Evolutionary conservation across 2,329 filamentous ascomycete genomes (phyloP), one percentile per base, ranked within the genome.

Genomic region (Penicillium sp.): DNA sequence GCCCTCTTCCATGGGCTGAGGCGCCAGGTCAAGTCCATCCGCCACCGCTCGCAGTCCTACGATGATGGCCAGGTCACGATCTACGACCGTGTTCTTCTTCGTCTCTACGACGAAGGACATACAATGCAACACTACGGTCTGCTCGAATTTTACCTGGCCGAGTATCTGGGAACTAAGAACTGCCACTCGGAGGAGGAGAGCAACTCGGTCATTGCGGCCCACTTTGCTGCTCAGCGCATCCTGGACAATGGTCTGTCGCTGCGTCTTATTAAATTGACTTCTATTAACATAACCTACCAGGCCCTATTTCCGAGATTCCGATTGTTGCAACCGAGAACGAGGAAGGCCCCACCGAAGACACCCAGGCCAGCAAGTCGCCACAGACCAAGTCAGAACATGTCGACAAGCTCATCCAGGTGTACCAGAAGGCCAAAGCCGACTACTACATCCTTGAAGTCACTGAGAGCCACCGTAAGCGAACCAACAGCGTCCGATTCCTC

Each of bases 21-120:
- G 23, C 71, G 69, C 41, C 72, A 76, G 53, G 52, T 73, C 16
- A 58, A 61, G 10, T 58, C 75, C 27, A 63, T 76, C 55, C 67
- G 65, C 41, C 64, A 64, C 27, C 75, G 75, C 45, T 71, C 72
- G 2, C 65, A 69, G 50, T 59, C 62, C 4, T 60, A 34, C 21
- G 63, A 71, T 32, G 68, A 74, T 40, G 67, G 65, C 7, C 67
- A 76, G 50, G 58, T 76, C 54, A 77, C 71, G 1, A 58, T 76
- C 56, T 77, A 71, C 32, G 75, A 78, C 60, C 71, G 67, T 52
- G 68, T 70, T n/a, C 57, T 78, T 18, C 49, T 77, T 40, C 54
- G 62, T 9, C 60, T 77, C 32, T 72, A 68, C 13, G 56, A 63
- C 2, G 63, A 72, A 32, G 73, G 70, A 34, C 62, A 65, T 7